Evolutionary conservation across 192 early-diverging fungal genomes (phyloP).

Genomic region (Physocladia obscura): DNA sequence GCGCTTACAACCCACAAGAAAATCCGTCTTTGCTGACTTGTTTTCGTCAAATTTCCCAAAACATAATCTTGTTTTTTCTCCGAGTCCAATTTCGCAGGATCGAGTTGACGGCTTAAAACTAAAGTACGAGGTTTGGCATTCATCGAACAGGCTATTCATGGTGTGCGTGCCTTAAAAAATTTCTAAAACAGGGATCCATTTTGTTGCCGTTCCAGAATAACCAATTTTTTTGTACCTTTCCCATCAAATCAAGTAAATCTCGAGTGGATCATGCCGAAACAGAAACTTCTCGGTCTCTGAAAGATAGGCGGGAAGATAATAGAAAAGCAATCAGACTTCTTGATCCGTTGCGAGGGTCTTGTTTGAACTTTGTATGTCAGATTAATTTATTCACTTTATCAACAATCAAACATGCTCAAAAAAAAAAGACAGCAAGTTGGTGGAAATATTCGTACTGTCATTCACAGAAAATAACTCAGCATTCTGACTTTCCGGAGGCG

Average conservation of each 20-base stretch:
- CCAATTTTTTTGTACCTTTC: neutral
- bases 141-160: too few species aligned
- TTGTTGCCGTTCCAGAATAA: neutral
- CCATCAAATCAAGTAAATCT: neutral
- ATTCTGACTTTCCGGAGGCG: conserved; percentile 39
- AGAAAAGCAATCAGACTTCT: neutral
- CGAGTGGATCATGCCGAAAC: neutral
- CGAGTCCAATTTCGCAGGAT: too few species aligned
- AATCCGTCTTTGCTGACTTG: too few species aligned
- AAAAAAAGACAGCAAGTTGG: conserved; percentile 49
- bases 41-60: too few species aligned
- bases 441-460: conserved; percentile 92
- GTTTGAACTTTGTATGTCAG: conserved; percentile 5
- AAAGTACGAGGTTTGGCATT: too few species aligned
- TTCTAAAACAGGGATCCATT: neutral
- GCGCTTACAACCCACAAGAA: too few species aligned
- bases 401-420: neutral
- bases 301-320: neutral
- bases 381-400: neutral
- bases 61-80: too few species aligned
- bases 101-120: too few species aligned
- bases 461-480: conserved; percentile 59
- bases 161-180: too few species aligned
- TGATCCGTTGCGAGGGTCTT: neutral
- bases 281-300: too few species aligned